Evolutionary conservation across 1,284 basidiomycete species (phyloP).

Genomic region (Chiua sp.): DNA sequence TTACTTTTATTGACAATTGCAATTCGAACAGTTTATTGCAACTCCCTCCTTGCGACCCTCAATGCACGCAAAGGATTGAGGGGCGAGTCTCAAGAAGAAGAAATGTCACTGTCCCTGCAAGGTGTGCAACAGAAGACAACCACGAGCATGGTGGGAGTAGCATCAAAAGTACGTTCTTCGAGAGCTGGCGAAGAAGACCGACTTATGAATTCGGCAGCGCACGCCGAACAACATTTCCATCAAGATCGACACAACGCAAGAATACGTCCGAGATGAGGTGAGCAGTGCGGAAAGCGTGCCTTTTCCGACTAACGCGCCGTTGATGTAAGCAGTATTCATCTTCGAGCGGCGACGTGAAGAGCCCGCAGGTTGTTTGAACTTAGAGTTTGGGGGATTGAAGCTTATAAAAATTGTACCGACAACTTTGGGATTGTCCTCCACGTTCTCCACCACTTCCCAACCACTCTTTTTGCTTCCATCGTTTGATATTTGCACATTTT

Average conservation of each 20-base stretch:
- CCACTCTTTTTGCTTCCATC: conserved; percentile 12
- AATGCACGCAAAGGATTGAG: conserved; percentile 51
- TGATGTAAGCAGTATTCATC: conserved; percentile 26
- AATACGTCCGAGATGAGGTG: conserved; percentile 37
- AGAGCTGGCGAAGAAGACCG: background rate
- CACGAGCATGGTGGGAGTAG: conserved; percentile 20
- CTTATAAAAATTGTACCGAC: conserved; percentile 7
- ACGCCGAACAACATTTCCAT: conserved; percentile 36
- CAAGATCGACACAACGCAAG: conserved; percentile 29
- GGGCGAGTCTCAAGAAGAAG: conserved; percentile 27
- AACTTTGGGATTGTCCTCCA: background rate
- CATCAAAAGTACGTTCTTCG: conserved; percentile 19
- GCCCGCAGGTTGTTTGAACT: conserved; percentile 26
- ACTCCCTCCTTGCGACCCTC: conserved; percentile 56
- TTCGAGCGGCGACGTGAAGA: conserved; percentile 16
- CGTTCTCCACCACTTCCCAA: background rate
- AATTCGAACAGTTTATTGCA: conserved; percentile 49
- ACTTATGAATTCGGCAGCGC: conserved; percentile 23
- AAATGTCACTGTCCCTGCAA: conserved; percentile 40
- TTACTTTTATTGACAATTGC: background rate
- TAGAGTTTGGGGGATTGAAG: background rate
- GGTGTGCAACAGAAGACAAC: conserved; percentile 34
- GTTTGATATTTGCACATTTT: conserved; percentile 3
- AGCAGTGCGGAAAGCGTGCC: background rate
- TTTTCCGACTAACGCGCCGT: conserved; percentile 2